Evolutionary conservation across 208 protist species (phyloP).

Genomic region (Trypanosomatidae sp.): DNA sequence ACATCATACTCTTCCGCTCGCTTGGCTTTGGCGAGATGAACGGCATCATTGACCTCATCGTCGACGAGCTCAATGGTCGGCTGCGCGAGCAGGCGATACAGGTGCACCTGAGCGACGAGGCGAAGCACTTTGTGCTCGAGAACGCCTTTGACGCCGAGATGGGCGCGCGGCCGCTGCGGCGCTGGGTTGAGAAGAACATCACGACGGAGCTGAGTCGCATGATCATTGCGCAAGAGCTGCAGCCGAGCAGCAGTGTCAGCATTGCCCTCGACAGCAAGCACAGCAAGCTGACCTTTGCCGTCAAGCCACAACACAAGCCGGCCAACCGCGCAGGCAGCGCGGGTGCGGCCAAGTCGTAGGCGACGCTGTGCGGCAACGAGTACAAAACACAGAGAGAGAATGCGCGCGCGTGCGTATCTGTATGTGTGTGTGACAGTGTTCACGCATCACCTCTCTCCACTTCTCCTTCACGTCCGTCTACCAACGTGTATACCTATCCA

Average conservation of each 20-base stretch:
- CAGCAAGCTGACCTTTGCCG: slow-evolving; percentile 32
- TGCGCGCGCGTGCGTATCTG: neutral
- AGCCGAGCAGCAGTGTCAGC: slow-evolving; percentile 50
- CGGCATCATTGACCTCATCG: slow-evolving; percentile 87
- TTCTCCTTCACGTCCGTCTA: too few species aligned
- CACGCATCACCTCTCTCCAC: too few species aligned
- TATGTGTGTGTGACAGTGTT: neutral
- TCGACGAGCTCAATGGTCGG: slow-evolving; percentile 62
- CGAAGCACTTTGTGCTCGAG: slow-evolving; percentile 56
- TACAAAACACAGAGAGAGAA: neutral
- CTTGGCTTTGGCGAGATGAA: slow-evolving; percentile 70
- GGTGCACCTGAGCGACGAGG: slow-evolving; percentile 35
- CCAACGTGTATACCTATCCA: too few species aligned
- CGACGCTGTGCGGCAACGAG: slow-evolving; percentile 2
- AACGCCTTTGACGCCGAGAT: slow-evolving; percentile 72
- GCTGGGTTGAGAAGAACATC: slow-evolving; percentile 84
- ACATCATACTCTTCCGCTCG: slow-evolving; percentile 95
- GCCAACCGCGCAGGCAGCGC: neutral
- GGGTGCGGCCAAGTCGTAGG: neutral
- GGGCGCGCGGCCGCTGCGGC: slow-evolving; percentile 80
- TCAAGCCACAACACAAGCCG: slow-evolving; percentile 54
- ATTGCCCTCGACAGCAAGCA: slow-evolving; percentile 20
- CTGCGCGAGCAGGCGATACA: slow-evolving; percentile 46
- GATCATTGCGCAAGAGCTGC: slow-evolving; percentile 68
- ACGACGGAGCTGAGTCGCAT: slow-evolving; percentile 80